phyloP scores from a whole-genome alignment of 306 rosid genomes.

The Cucumis hystrix region DNA sequence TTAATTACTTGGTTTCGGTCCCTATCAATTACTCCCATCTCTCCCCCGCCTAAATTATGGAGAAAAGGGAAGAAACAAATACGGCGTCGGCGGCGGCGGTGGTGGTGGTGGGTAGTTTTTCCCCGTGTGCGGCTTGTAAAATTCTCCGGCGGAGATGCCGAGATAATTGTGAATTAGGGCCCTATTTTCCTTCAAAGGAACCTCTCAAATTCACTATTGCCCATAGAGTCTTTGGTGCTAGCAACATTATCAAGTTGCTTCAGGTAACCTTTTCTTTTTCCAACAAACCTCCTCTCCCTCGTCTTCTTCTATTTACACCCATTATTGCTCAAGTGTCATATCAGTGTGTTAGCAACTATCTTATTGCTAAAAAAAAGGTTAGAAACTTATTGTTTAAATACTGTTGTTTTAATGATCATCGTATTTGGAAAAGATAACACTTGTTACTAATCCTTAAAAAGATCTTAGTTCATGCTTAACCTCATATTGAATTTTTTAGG shows the following conservation, averaged over 20 bases:
- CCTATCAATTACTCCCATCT: background rate
- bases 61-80: background rate
- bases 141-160: constrained; percentile 11
- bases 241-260: constrained; percentile 14
- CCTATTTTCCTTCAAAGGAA: constrained; percentile 9
- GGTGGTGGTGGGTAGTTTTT: background rate
- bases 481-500: background rate
- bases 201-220: constrained; percentile 13
- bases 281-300: too few relatives aligned
- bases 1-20: background rate
- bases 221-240: constrained; percentile 8
- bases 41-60: background rate
- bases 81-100: background rate
- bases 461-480: too few relatives aligned
- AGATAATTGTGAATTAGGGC: constrained; percentile 11
- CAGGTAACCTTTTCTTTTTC: background rate
- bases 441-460: too few relatives aligned
- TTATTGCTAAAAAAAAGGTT: too few relatives aligned
- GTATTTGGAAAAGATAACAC: too few relatives aligned
- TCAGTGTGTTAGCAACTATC: too few relatives aligned
- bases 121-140: constrained; percentile 12
- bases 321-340: too few relatives aligned
- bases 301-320: too few relatives aligned
- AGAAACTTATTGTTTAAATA: too few relatives aligned
- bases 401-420: too few relatives aligned